Evolutionary conservation across 805 yeast species (phyloP).

Genomic region (Barnettozyma vustinii): DNA sequence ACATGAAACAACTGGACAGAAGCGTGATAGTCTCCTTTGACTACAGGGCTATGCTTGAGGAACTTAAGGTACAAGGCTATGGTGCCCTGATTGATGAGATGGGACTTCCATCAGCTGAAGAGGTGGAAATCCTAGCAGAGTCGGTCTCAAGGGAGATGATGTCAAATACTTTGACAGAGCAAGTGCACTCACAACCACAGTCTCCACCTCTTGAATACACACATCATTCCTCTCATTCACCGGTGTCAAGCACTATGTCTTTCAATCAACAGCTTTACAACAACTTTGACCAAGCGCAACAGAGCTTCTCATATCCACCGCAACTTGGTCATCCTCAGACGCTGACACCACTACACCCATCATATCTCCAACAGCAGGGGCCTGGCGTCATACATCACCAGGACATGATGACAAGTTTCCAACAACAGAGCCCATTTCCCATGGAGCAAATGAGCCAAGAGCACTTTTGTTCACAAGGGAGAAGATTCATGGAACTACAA

Average conservation of each 20-base stretch:
- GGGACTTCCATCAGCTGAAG: constrained; percentile 14
- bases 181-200: too few relatives aligned
- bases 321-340: too few relatives aligned
- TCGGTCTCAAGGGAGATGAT: too few relatives aligned
- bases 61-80: constrained; percentile 15
- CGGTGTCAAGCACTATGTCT: neutral
- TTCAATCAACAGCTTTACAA: neutral
- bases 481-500: neutral
- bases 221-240: neutral
- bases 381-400: too few relatives aligned
- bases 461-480: neutral
- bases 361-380: too few relatives aligned
- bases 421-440: too few relatives aligned
- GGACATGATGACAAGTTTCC: too few relatives aligned
- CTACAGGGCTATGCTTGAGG: constrained; percentile 17
- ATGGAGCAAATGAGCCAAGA: neutral
- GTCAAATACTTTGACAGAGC: too few relatives aligned
- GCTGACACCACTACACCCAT: too few relatives aligned
- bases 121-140: constrained; percentile 6
- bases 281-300: neutral
- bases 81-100: constrained; percentile 11
- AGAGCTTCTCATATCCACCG: too few relatives aligned
- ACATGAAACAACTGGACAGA: constrained; percentile 26
- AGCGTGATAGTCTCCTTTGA: constrained; percentile 29
- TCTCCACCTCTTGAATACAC: neutral